Percentiles rank a stretch among this genome's conserved stretches.
These are phyloP conservation scores for Cryptococcus sp. DNA, from an alignment of 1,284 basidiomycete species.

Conservation along the genomic window DNA sequence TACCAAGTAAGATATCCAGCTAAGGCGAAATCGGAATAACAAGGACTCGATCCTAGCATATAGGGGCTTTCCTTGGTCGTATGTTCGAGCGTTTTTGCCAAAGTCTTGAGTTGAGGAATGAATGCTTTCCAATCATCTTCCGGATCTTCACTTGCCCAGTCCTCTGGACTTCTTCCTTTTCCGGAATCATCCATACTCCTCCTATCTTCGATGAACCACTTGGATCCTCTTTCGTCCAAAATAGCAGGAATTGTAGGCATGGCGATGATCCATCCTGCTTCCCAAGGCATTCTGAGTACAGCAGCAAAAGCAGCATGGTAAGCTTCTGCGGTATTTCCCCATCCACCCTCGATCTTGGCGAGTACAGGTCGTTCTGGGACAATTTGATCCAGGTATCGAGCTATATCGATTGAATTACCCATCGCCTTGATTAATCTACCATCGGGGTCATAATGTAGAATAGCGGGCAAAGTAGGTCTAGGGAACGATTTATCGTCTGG, in stretches of 20 bases:
- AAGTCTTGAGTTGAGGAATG: neutral
- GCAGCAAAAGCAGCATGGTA: neutral
- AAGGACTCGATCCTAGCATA: neutral
- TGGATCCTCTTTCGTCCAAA: neutral
- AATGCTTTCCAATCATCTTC: slow-evolving; percentile 2
- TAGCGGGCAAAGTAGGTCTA: neutral
- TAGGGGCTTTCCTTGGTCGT: neutral
- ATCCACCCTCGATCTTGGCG: neutral
- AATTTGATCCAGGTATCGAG: neutral
- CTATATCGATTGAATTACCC: neutral
- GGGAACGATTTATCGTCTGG: neutral
- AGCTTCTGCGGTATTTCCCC: neutral
- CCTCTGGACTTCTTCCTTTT: neutral
- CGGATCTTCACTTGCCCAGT: neutral
- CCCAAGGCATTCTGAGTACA: neutral
- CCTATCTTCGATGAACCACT: neutral
- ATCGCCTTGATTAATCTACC: slow-evolving; percentile 1
- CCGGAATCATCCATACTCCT: neutral
- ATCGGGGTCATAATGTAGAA: neutral
- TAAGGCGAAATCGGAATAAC: neutral
- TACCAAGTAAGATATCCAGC: neutral
- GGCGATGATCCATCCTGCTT: neutral
- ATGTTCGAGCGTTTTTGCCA: neutral
- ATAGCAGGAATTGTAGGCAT: slow-evolving; percentile 1
- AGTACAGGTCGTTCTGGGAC: neutral